Percentiles rank a stretch among this genome's conserved stretches.
phyloP scores from a whole-genome alignment of 2,329 filamentous ascomycete species.

The Elsinoe arachidis region DNA sequence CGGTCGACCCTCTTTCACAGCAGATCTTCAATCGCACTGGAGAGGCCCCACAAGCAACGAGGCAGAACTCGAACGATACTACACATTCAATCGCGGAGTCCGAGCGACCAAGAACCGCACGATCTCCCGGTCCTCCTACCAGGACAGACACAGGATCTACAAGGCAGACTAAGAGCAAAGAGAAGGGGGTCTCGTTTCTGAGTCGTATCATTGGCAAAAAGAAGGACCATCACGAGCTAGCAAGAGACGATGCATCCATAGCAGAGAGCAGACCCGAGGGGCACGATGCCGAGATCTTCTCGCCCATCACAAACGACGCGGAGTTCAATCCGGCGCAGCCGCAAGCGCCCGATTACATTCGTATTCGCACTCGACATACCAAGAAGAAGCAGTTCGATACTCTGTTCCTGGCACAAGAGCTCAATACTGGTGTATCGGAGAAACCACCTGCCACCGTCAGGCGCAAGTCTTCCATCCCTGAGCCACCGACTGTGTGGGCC shows the following conservation, averaged over 20 bases:
- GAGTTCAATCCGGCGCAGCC: slow-evolving; percentile 82
- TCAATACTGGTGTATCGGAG: slow-evolving; percentile 42
- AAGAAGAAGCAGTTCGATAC: slow-evolving; percentile 73
- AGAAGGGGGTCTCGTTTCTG: slow-evolving; percentile 79
- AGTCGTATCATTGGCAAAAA: slow-evolving; percentile 74
- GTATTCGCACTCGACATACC: slow-evolving; percentile 72
- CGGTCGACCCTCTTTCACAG: slow-evolving; percentile 24
- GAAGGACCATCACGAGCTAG: slow-evolving; percentile 41
- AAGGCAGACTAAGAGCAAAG: slow-evolving; percentile 51
- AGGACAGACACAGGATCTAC: slow-evolving; percentile 20
- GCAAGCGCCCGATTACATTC: slow-evolving; percentile 84
- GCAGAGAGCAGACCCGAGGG: slow-evolving; percentile 55
- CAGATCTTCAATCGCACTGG: slow-evolving; percentile 54
- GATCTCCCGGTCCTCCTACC: not conserved
- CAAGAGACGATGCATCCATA: slow-evolving; percentile 37
- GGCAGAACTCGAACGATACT: slow-evolving; percentile 12
- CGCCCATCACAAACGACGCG: slow-evolving; percentile 59
- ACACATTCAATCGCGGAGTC: not conserved
- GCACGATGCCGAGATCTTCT: slow-evolving; percentile 74
- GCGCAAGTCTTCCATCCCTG: slow-evolving; percentile 14
- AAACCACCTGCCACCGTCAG: not conserved
- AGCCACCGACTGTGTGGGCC: slow-evolving; percentile 66
- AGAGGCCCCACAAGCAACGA: slow-evolving; percentile 11
- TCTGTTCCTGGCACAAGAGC: slow-evolving; percentile 84
- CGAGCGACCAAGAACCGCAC: not conserved